Base-by-base conservation (phyloP, 257 asterid species). In the Solanum pinnatisectum region DNA sequence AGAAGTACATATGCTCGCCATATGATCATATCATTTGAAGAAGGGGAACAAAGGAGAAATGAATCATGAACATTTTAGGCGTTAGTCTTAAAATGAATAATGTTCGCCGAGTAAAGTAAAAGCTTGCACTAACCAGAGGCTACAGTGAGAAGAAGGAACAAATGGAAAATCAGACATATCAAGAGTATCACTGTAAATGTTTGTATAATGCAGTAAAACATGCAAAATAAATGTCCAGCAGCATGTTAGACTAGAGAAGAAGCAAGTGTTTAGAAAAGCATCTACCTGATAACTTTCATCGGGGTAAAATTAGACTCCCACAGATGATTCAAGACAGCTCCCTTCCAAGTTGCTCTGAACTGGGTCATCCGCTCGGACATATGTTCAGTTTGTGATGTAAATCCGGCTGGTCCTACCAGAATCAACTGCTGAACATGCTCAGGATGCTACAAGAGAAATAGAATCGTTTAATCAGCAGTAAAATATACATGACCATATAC, bases 271-370 rank as follows among this genome's bases (percentile, higher is more conserved):
- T 20, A 27, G 59, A 83, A 30, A 5, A 25, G 30, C 76, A 79
- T 27, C 49, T 88, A 96, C 99, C 99, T 97, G 89, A 97, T 63
- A 90, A 97, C 37, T 92, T 90, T 97, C 93, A 93, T 97, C 5
- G 99, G 99, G 42, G 98, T 97, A 87, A 96, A 94, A 93, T 97
- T 97, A 87, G 99, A 93, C 93, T 97, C 99, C 99, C 99, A 97
- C 25, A 97, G 92, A 92, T 94, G 99, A 94, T 96, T 95, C 59
- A 95, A 3, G 88, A 96, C 72, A 87, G 92, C 95, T 83, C 98
- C 99, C 89, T 96, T 97, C 99, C 99, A 97, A 30, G 99, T 88
- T 81, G 97, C 92, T 87, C 93, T 92, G 87, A 96, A 96, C 81
- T 67, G 92, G 72, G 93, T 91, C 85, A 95, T 86, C 94, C 95